Evolutionary conservation across 2,329 filamentous ascomycete genomes (phyloP).

Genomic region (Colletotrichum sp.): DNA sequence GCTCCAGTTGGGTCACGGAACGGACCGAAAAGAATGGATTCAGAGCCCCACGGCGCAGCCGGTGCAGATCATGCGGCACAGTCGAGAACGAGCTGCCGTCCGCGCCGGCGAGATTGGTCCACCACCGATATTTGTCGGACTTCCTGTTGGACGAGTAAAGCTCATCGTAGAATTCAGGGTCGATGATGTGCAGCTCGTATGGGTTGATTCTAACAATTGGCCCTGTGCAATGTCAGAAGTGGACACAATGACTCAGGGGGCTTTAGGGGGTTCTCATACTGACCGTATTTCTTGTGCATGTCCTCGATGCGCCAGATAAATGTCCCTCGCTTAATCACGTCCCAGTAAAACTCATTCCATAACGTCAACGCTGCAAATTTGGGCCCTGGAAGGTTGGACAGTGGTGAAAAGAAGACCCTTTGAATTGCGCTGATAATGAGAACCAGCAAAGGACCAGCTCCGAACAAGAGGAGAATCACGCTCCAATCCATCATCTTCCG

Average conservation of each 20-base stretch:
- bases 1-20: constrained; percentile 39
- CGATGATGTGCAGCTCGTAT: constrained; percentile 31
- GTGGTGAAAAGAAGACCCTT: background rate
- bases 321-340: constrained; percentile 33
- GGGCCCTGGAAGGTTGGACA: background rate
- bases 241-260: background rate
- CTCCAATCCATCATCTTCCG: background rate
- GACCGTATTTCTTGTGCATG: constrained; percentile 39
- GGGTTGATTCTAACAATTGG: constrained; percentile 38
- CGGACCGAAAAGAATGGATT: constrained; percentile 48
- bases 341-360: constrained; percentile 38
- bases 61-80: constrained; percentile 43
- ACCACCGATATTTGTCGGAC: constrained; percentile 23
- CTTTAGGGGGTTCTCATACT: background rate
- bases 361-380: constrained; percentile 34
- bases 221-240: constrained; percentile 17
- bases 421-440: background rate
- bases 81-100: constrained; percentile 33
- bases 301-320: constrained; percentile 37
- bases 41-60: constrained; percentile 42
- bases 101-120: constrained; percentile 18
- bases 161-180: constrained; percentile 31
- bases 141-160: constrained; percentile 1
- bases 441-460: background rate
- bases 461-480: constrained; percentile 21